phyloP scores from a whole-genome alignment of 306 rosid genomes.

The Quercus agrifolia region DNA sequence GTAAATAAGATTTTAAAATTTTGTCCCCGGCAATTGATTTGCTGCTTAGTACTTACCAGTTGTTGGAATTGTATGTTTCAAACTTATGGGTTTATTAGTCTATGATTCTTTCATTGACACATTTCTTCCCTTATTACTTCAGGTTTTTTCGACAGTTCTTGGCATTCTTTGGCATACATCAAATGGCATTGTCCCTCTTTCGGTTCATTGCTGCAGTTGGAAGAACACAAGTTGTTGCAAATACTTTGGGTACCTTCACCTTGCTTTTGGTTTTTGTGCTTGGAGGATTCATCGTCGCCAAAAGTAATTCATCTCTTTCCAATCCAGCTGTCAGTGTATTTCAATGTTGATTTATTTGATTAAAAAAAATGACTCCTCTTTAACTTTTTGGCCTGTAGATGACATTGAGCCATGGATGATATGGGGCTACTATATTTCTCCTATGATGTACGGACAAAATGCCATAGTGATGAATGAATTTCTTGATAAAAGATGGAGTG shows the following conservation, averaged over 20 bases:
- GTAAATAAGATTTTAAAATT: conserved; percentile 35
- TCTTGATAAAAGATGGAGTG: conserved; percentile 74
- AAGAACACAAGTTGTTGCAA: conserved; percentile 49
- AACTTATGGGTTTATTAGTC: conserved; percentile 33
- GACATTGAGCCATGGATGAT: conserved; percentile 66
- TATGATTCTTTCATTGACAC: not conserved
- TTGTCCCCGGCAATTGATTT: not conserved
- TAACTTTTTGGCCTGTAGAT: conserved; percentile 30
- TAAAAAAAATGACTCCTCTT: not conserved
- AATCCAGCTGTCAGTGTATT: not conserved
- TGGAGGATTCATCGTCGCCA: conserved; percentile 61
- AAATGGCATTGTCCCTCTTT: conserved; percentile 63
- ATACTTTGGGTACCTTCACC: conserved; percentile 43
- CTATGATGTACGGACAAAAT: conserved; percentile 91
- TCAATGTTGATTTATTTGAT: not conserved
- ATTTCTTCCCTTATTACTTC: not conserved
- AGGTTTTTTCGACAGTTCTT: conserved; percentile 60
- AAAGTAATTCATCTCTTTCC: conserved; percentile 23
- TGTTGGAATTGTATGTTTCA: not conserved
- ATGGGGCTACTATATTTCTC: conserved; percentile 77
- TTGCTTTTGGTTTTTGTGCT: conserved; percentile 46
- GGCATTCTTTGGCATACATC: conserved; percentile 57
- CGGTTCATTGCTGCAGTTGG: conserved; percentile 58
- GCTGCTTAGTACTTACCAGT: not conserved
- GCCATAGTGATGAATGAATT: conserved; percentile 78